These are phyloP conservation scores for Komagataea norvegica DNA, from an alignment of 1,139 yeast genomes.

Conservation along the genomic window DNA sequence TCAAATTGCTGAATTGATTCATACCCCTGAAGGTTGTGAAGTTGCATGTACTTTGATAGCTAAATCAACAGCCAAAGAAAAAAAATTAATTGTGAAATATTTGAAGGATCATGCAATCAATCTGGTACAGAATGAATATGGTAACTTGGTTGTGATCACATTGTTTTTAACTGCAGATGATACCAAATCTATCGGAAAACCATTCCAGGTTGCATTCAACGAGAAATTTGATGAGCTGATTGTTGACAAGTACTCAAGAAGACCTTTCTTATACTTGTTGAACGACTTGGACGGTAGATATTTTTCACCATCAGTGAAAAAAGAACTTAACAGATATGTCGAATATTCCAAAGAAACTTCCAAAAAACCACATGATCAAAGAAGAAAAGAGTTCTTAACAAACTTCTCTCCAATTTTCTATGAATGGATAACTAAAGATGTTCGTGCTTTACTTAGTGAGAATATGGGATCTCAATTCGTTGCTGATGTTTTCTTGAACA, in stretches of 20 bases:
- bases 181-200: slow-evolving; percentile 74
- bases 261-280: slow-evolving; percentile 80
- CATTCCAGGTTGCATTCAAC: slow-evolving; percentile 59
- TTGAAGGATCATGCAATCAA: slow-evolving; percentile 71
- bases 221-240: slow-evolving; percentile 56
- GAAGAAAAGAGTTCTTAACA: slow-evolving; percentile 65
- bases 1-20: slow-evolving; percentile 91
- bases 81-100: slow-evolving; percentile 69
- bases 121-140: slow-evolving; percentile 78
- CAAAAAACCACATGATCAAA: slow-evolving; percentile 76
- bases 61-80: slow-evolving; percentile 85
- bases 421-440: slow-evolving; percentile 45
- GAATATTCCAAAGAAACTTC: slow-evolving; percentile 69
- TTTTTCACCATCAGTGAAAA: slow-evolving; percentile 67
- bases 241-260: slow-evolving; percentile 74
- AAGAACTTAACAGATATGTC: slow-evolving; percentile 56
- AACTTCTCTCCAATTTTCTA: slow-evolving; percentile 66
- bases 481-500: slow-evolving; percentile 64
- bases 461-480: slow-evolving; percentile 82
- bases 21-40: slow-evolving; percentile 89
- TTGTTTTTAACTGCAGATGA: slow-evolving; percentile 89
- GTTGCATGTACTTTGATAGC: slow-evolving; percentile 82
- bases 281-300: slow-evolving; percentile 79
- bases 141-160: slow-evolving; percentile 75
- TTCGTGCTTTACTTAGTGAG: slow-evolving; percentile 51